phyloP scores from a whole-genome alignment of 2,329 filamentous ascomycete genomes.

The Capronia coronata region DNA sequence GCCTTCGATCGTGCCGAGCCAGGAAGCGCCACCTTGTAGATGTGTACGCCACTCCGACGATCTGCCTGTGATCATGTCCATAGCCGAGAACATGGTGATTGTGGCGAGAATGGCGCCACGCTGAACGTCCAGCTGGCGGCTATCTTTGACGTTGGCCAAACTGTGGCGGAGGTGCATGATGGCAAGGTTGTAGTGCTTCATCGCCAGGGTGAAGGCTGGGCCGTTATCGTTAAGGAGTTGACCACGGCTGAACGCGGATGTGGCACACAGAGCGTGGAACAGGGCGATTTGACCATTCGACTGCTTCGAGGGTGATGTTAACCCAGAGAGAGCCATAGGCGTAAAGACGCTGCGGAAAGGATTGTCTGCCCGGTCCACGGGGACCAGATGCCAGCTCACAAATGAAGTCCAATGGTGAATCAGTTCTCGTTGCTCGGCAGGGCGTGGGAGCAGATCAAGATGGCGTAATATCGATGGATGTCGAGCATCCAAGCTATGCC shows the following conservation, averaged over 20 bases:
- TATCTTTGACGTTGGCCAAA: slow-evolving; percentile 33
- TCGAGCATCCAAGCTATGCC: not conserved
- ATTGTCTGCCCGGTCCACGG: slow-evolving; percentile 31
- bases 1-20: slow-evolving; percentile 16
- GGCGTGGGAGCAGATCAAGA: slow-evolving; percentile 20
- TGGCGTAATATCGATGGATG: slow-evolving; percentile 8
- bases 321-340: slow-evolving; percentile 21
- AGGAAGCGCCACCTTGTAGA: slow-evolving; percentile 29
- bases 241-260: slow-evolving; percentile 31
- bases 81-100: slow-evolving; percentile 24
- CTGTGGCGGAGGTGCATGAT: slow-evolving; percentile 30
- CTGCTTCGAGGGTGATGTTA: slow-evolving; percentile 16
- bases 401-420: slow-evolving; percentile 32
- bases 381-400: slow-evolving; percentile 30
- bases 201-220: slow-evolving; percentile 29
- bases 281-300: slow-evolving; percentile 31
- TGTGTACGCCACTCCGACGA: slow-evolving; percentile 29
- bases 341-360: slow-evolving; percentile 31
- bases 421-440: slow-evolving; percentile 24
- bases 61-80: slow-evolving; percentile 25
- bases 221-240: slow-evolving; percentile 28
- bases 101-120: slow-evolving; percentile 22
- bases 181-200: slow-evolving; percentile 31
- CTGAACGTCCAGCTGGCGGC: slow-evolving; percentile 12
- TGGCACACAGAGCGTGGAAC: slow-evolving; percentile 32